Conservation (phyloP, 179 eudicot species). For the Drosera spatulata region DNA sequence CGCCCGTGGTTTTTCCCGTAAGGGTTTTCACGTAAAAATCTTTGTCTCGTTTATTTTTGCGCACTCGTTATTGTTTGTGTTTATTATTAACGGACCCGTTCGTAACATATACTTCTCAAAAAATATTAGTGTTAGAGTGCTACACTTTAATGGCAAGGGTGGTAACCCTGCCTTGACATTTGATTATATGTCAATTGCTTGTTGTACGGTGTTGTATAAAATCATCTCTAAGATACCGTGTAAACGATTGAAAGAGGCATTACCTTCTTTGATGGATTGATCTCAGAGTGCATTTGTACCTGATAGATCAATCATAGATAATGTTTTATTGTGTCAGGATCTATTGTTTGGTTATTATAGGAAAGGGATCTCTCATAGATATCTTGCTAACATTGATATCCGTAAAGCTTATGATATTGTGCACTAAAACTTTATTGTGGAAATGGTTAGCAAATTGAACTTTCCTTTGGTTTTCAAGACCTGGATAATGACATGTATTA, state of each 20-base stretch:
- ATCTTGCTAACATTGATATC: background rate
- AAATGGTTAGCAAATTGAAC: background rate
- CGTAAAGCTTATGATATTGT: slow-evolving; percentile 1
- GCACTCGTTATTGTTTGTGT: no score
- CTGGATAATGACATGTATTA: background rate
- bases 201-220: background rate
- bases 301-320: background rate
- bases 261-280: background rate
- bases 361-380: background rate
- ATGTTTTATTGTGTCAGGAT: background rate
- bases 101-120: no score
- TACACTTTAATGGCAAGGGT: background rate
- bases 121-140: background rate
- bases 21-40: no score
- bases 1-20: no score
- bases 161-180: background rate
- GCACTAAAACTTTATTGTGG: background rate
- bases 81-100: no score
- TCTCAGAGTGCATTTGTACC: background rate
- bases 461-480: background rate
- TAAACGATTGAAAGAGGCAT: background rate
- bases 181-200: background rate
- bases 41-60: no score
- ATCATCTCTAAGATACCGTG: background rate
- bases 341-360: background rate